Percentiles rank a stretch among this genome's conserved stretches.
Evolutionary conservation across 1,139 yeast genomes (phyloP).

Genomic region (Candida glucosophila): DNA sequence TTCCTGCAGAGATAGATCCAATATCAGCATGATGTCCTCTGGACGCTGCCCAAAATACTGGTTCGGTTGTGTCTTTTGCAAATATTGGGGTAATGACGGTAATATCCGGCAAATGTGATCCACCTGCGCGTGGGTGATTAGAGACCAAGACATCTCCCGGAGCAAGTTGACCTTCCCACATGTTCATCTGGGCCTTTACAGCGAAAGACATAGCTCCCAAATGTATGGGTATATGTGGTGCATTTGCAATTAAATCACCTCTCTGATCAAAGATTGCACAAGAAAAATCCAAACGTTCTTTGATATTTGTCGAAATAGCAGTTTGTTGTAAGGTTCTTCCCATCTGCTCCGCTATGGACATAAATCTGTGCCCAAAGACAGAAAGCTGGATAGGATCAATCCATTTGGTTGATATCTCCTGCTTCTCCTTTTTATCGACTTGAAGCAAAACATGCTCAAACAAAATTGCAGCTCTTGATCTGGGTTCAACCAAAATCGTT

Average conservation of each 20-base stretch:
- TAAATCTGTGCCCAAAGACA: slow-evolving; percentile 62
- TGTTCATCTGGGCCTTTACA: slow-evolving; percentile 44
- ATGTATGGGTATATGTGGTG: slow-evolving; percentile 71
- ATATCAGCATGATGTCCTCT: slow-evolving; percentile 48
- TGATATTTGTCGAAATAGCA: slow-evolving; percentile 54
- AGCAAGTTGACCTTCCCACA: slow-evolving; percentile 45
- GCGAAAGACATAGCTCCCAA: slow-evolving; percentile 69
- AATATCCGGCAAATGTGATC: slow-evolving; percentile 64
- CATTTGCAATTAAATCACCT: slow-evolving; percentile 64
- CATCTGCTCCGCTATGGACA: slow-evolving; percentile 76
- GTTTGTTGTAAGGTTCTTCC: slow-evolving; percentile 61
- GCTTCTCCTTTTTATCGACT: slow-evolving; percentile 9
- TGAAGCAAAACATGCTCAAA: slow-evolving; percentile 31
- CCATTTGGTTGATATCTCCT: slow-evolving; percentile 8
- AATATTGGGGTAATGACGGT: slow-evolving; percentile 52
- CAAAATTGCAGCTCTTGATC: slow-evolving; percentile 45
- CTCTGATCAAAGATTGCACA: slow-evolving; percentile 61
- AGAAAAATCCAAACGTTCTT: slow-evolving; percentile 65
- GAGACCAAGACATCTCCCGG: slow-evolving; percentile 62
- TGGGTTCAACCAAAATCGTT: slow-evolving; percentile 63
- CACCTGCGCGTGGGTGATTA: slow-evolving; percentile 65
- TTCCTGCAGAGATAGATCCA: slow-evolving; percentile 41
- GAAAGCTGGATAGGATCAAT: slow-evolving; percentile 56
- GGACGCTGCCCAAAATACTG: slow-evolving; percentile 37
- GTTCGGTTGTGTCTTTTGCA: slow-evolving; percentile 11